Conservation (phyloP, 2,329 filamentous ascomycete species). For the Neurospora sp. region DNA sequence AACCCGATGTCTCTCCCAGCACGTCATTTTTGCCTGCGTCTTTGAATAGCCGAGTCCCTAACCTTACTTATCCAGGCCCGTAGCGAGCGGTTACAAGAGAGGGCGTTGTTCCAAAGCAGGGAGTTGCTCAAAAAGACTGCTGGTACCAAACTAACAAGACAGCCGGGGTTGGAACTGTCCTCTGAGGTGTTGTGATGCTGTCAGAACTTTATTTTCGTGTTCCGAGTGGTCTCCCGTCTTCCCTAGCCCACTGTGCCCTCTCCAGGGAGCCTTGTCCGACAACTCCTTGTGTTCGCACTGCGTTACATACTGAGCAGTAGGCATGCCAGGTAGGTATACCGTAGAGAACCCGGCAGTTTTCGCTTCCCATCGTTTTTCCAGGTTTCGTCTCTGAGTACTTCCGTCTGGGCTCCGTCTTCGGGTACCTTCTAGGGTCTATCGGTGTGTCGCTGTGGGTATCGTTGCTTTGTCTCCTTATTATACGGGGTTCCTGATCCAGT, state of each 20-base stretch:
- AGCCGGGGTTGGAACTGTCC: not conserved
- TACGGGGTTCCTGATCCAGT: too few species aligned
- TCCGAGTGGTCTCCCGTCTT: not conserved
- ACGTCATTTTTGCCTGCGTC: not conserved
- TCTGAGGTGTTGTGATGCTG: not conserved
- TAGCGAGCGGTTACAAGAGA: not conserved
- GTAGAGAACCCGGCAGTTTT: not conserved
- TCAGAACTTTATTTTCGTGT: not conserved
- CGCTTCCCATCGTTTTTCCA: too few species aligned
- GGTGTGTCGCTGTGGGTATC: not conserved
- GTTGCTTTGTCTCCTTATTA: not conserved
- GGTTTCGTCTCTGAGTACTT: too few species aligned
- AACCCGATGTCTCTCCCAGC: not conserved
- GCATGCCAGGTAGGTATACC: not conserved
- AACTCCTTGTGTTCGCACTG: not conserved
- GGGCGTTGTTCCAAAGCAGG: not conserved
- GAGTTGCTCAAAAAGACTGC: not conserved
- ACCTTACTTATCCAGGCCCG: not conserved
- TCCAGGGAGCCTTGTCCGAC: not conserved
- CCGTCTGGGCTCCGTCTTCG: not conserved
- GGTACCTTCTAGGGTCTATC: not conserved
- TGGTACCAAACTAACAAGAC: not conserved
- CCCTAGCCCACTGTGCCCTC: not conserved
- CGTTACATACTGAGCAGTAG: not conserved
- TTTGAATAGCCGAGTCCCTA: not conserved